A percentile compares a stretch with the other conserved stretches of the same genome.
phyloP scores from a whole-genome alignment of 2,329 filamentous ascomycete species.

The Stagonosporopsis chrysanthemi region DNA sequence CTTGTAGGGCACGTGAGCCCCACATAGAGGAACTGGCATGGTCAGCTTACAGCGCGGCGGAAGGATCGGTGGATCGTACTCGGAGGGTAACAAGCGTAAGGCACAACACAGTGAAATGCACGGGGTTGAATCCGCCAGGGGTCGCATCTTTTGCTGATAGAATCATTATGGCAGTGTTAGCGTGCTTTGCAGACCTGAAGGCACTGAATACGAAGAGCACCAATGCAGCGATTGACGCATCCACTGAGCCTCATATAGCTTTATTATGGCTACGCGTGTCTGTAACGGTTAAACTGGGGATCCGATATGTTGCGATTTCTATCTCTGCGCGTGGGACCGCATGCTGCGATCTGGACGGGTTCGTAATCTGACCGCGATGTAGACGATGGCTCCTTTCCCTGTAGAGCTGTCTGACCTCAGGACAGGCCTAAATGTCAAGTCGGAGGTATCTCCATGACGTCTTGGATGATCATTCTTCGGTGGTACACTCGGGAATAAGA shows the following conservation, averaged over 20 bases:
- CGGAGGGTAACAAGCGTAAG: constrained; percentile 10
- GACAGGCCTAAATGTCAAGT: background rate
- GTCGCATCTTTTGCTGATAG: background rate
- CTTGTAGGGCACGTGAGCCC: constrained; percentile 39
- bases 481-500: background rate
- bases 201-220: constrained; percentile 1
- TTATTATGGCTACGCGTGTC: background rate
- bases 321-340: background rate
- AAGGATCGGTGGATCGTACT: background rate
- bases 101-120: constrained; percentile 19
- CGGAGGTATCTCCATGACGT: constrained; percentile 2
- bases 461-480: background rate
- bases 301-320: constrained; percentile 1
- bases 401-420: constrained; percentile 5
- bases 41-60: background rate
- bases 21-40: constrained; percentile 27
- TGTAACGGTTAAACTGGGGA: constrained; percentile 17
- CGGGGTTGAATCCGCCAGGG: constrained; percentile 12
- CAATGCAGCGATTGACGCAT: background rate
- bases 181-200: background rate
- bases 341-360: background rate
- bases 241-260: constrained; percentile 15
- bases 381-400: constrained; percentile 1
- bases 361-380: background rate
- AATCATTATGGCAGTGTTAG: constrained; percentile 5